Percentiles rank a stretch among this genome's conserved stretches.
Conservation (phyloP, 83 land plant species). For the Thuja plicata region DNA sequence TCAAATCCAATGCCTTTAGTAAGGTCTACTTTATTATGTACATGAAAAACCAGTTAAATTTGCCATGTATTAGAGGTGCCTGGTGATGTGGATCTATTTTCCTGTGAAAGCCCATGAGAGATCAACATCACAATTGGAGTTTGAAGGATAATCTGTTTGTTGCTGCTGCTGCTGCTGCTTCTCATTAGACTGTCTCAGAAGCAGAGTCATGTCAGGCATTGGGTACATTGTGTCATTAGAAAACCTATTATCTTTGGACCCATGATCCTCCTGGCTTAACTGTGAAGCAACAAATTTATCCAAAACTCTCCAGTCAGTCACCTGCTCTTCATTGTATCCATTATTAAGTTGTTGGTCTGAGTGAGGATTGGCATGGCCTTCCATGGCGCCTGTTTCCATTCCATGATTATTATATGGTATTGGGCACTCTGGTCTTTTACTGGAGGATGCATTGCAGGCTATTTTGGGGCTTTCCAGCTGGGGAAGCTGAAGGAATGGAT, state of each 20-base stretch:
- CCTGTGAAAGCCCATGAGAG: constrained; percentile 17
- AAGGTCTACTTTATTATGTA: constrained; percentile 16
- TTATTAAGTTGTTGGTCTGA: constrained; percentile 8
- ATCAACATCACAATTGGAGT: constrained; percentile 18
- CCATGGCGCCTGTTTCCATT: constrained; percentile 8
- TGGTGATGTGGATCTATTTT: neutral
- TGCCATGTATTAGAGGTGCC: neutral
- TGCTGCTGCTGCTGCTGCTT: constrained; percentile 13
- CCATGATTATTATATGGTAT: neutral
- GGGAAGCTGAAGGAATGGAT: constrained; percentile 63
- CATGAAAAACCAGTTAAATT: neutral
- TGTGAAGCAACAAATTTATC: constrained; percentile 75
- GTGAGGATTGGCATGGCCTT: constrained; percentile 19
- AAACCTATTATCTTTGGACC: constrained; percentile 29
- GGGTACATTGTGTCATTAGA: constrained; percentile 19
- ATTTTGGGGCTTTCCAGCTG: constrained; percentile 67
- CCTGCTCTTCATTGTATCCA: constrained; percentile 29
- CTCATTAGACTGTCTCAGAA: constrained; percentile 11
- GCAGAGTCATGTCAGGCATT: constrained; percentile 13
- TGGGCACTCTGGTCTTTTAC: constrained; percentile 12
- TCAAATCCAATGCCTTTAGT: constrained; percentile 5
- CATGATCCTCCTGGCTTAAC: constrained; percentile 50
- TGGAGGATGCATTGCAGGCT: constrained; percentile 15
- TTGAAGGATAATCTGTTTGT: constrained; percentile 3
- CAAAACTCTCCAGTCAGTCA: constrained; percentile 71